Conservation (phyloP, 768 basidiomycete species). For the Tricholoma furcatifolium region DNA sequence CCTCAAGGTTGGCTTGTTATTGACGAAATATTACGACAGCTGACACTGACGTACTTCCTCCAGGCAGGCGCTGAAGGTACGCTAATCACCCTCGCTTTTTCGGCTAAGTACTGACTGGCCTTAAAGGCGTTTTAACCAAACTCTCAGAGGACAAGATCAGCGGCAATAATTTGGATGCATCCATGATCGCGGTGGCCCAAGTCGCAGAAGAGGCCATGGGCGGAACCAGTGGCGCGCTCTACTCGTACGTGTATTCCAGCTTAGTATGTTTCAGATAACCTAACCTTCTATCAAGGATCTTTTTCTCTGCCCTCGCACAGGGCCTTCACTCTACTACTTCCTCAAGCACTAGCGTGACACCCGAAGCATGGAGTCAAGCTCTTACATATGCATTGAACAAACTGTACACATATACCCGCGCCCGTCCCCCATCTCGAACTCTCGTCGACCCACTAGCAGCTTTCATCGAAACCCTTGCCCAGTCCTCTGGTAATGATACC, state of each 20-base stretch:
- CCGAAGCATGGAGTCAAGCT: conserved; percentile 59
- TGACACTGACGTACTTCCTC: background rate
- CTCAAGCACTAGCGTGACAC: conserved; percentile 35
- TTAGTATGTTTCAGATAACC: background rate
- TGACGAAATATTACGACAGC: background rate
- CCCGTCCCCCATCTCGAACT: conserved; percentile 86
- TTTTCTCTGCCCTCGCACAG: conserved; percentile 86
- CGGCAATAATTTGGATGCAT: conserved; percentile 62
- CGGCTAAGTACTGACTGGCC: background rate
- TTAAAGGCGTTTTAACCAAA: conserved; percentile 57
- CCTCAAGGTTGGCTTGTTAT: conserved; percentile 37
- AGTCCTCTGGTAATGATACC: conserved; percentile 31
- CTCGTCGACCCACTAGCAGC: conserved; percentile 89
- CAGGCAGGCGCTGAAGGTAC: conserved; percentile 71
- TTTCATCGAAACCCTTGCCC: conserved; percentile 54
- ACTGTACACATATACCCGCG: conserved; percentile 83
- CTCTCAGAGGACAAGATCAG: conserved; percentile 54
- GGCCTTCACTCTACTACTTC: conserved; percentile 46
- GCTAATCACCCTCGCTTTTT: conserved; percentile 4
- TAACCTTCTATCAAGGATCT: conserved; percentile 57
- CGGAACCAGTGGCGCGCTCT: conserved; percentile 87
- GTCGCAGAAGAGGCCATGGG: conserved; percentile 86
- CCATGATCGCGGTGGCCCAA: conserved; percentile 67
- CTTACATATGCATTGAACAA: conserved; percentile 55
- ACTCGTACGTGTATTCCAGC: conserved; percentile 60